Evolutionary conservation across 345 rosid genomes (phyloP).

Genomic region (Lenwebbia sp.): DNA sequence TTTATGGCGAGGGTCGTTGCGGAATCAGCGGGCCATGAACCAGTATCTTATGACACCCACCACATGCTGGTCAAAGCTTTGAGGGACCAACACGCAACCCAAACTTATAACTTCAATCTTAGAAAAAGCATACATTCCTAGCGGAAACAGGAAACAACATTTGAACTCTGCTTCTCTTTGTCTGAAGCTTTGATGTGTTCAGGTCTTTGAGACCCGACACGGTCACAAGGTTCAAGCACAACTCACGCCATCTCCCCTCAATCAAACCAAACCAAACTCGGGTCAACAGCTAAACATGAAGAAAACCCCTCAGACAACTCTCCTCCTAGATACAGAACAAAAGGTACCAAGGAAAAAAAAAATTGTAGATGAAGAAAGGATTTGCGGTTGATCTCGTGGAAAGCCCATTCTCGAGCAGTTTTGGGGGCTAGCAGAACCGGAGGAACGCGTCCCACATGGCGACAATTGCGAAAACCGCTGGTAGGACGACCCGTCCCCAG

Average conservation of each 20-base stretch:
- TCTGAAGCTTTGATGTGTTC: not conserved
- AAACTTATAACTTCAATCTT: not conserved
- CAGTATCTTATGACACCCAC: not conserved
- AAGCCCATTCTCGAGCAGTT: not conserved
- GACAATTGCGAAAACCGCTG: slow-evolving; percentile 31
- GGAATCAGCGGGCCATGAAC: not conserved
- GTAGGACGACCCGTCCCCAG: slow-evolving; percentile 25
- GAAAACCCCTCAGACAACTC: not conserved
- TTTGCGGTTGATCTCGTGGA: not conserved
- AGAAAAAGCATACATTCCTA: not conserved
- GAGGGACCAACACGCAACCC: not conserved
- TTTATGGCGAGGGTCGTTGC: not conserved
- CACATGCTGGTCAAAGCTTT: not conserved
- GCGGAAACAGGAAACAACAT: not conserved
- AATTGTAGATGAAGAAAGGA: not conserved
- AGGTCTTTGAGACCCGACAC: not conserved
- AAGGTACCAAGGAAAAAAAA: not conserved
- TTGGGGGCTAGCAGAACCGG: slow-evolving; percentile 16
- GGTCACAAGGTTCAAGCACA: not conserved
- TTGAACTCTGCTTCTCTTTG: too few species aligned
- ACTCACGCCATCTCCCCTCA: not conserved
- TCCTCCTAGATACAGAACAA: not conserved
- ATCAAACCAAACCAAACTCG: not conserved
- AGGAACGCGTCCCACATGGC: slow-evolving; percentile 45
- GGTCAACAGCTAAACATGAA: not conserved